A percentile compares a stretch with the other conserved stretches of the same genome.
phyloP scores from a whole-genome alignment of 495 filamentous ascomycete genomes.

The Trichoderma gamsii region DNA sequence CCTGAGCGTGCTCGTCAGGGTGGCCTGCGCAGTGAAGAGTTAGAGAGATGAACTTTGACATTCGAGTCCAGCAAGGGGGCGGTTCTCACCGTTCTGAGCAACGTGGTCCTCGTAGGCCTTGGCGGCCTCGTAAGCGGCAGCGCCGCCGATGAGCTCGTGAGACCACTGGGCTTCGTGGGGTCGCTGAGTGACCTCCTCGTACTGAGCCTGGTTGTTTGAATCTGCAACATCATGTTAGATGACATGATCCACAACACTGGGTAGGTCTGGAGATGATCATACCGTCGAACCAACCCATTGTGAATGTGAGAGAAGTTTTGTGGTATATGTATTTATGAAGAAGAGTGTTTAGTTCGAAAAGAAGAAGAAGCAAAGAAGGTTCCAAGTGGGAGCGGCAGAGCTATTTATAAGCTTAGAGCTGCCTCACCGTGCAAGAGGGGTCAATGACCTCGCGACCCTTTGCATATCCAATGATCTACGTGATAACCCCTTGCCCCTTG shows the following conservation, averaged over 20 bases:
- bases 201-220: neutral
- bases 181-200: neutral
- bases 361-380: neutral
- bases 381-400: neutral
- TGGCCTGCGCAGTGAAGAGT: slow-evolving; percentile 48
- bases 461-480: neutral
- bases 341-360: neutral
- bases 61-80: slow-evolving; percentile 21
- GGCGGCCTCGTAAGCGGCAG: slow-evolving; percentile 67
- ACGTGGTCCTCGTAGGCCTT: slow-evolving; percentile 55
- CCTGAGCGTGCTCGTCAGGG: slow-evolving; percentile 61
- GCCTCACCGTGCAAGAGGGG: slow-evolving; percentile 3
- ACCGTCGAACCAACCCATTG: slow-evolving; percentile 14
- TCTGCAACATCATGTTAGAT: neutral
- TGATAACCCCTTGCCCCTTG: neutral
- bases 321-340: neutral
- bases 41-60: slow-evolving; percentile 26
- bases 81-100: neutral
- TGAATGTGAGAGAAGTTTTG: slow-evolving; percentile 7
- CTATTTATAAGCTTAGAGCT: slow-evolving; percentile 11
- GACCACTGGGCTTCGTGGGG: slow-evolving; percentile 56
- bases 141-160: slow-evolving; percentile 71
- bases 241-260: neutral
- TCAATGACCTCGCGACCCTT: neutral
- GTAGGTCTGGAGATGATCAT: neutral